Base-by-base conservation (phyloP, 768 basidiomycete species). In the Lentinula boryana region DNA sequence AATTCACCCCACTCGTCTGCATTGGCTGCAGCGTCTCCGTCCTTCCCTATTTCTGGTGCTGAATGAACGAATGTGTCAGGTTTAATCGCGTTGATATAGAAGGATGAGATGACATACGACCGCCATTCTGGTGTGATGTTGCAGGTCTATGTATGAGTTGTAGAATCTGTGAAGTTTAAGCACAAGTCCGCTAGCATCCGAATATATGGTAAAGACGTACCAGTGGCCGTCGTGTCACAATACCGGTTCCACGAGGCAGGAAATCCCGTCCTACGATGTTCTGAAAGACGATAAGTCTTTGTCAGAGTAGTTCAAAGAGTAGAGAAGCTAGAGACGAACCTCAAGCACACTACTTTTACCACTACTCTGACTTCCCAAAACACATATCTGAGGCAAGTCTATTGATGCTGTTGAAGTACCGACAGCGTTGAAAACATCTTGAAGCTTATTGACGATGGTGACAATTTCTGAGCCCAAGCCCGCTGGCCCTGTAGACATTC, bases 1-100 rank as follows among this genome's bases (percentile, higher is more conserved):
- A 99, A 99, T 75, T 99, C 97, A 67, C 96, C 97, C 97, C 97
- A 99, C 74, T 98, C 97, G 67, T 97, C 87, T 59, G 86, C 79
- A 71, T 98, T 98, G 74, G 89, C 92, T 32, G 84, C 78, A 63
- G 88, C 86, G 76, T 91, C 91, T 33, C 74, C 70, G 10, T 78
- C 78, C 65, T 80, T 40, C n/a, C 27, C 31, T 4, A 50, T 3
- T 57, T 43, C 40, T 46, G 46, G 40, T 9, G 44, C 58, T 59
- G 32, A 16, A 49, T 2, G 43, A 31, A 35, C 32, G 53, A 21
- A 36, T 9, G 67, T 64, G 56, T 41, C 51, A 50, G 50, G 60
- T 13, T 27, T 6, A 35, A 35, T 33, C 23, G 43, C 16, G 46
- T 40, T 62, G 60, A 15, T 53, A 36, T 6, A 15, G 60, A 44